Percentiles rank a stretch among this genome's conserved stretches.
These are phyloP conservation scores for Gynochthodes officinalis DNA, from an alignment of 257 asterid species.

Conservation along the genomic window DNA sequence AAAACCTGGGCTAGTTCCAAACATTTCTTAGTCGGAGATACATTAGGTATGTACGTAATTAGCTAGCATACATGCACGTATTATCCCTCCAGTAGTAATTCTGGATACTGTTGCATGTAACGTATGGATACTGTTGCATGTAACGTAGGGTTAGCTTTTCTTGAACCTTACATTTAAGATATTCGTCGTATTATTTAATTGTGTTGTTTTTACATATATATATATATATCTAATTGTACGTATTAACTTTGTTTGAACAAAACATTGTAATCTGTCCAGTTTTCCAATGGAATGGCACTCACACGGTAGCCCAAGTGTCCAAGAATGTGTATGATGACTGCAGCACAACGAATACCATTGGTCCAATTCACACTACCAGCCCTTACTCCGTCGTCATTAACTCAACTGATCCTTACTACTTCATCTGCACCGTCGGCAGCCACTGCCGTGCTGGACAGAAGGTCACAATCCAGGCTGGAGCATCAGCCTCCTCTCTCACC, in stretches of 20 bases:
- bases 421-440: constrained; percentile 34
- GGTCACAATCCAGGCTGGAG: constrained; percentile 21
- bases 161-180: too few species aligned
- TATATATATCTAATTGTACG: too few species aligned
- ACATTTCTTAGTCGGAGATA: constrained; percentile 29
- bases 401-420: constrained; percentile 28
- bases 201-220: too few species aligned
- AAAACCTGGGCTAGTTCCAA: constrained; percentile 21
- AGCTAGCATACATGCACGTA: too few species aligned
- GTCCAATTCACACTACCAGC: constrained; percentile 24
- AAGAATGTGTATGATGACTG: constrained; percentile 29
- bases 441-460: constrained; percentile 41
- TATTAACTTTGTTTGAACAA: background rate
- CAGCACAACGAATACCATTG: constrained; percentile 13
- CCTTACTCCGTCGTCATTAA: constrained; percentile 22
- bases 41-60: constrained; percentile 16
- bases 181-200: too few species aligned
- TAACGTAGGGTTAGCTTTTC: too few species aligned
- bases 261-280: constrained; percentile 5
- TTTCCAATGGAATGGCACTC: constrained; percentile 32
- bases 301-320: constrained; percentile 32
- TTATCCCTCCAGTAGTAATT: too few species aligned
- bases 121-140: too few species aligned
- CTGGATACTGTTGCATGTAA: too few species aligned
- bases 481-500: constrained; percentile 18